phyloP scores from a whole-genome alignment of 2,329 filamentous ascomycete species.

The Botrytis cinerea region DNA sequence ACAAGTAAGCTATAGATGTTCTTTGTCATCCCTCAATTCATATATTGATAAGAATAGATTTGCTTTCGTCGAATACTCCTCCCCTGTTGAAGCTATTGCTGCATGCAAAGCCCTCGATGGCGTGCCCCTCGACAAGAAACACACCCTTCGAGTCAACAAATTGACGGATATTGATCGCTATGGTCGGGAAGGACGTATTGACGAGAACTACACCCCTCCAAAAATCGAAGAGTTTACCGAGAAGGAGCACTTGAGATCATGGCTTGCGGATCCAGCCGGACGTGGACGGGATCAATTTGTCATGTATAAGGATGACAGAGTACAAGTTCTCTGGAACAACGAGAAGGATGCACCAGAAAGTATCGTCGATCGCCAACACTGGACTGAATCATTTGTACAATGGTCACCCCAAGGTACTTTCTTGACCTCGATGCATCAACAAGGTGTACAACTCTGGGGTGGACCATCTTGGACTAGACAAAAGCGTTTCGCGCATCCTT shows the following conservation, averaged over 20 bases:
- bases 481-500: conserved; percentile 91
- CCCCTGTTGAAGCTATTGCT: conserved; percentile 82
- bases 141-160: conserved; percentile 95
- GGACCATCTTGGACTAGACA: conserved; percentile 86
- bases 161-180: conserved; percentile 96
- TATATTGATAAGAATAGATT: conserved; percentile 58
- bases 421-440: conserved; percentile 90
- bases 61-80: conserved; percentile 95
- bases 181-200: conserved; percentile 87
- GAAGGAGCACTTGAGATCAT: conserved; percentile 93
- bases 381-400: conserved; percentile 97
- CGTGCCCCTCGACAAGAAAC: conserved; percentile 91
- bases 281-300: conserved; percentile 93
- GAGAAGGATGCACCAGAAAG: conserved; percentile 87
- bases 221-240: conserved; percentile 82
- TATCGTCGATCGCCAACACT: conserved; percentile 89
- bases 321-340: conserved; percentile 98
- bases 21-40: conserved; percentile 2
- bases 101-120: conserved; percentile 87
- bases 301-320: conserved; percentile 88
- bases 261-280: conserved; percentile 76
- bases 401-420: conserved; percentile 96
- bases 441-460: conserved; percentile 97
- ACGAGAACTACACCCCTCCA: conserved; percentile 85
- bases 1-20: conserved; percentile 63